Evolutionary conservation across 1,284 basidiomycete genomes (phyloP), one percentile per base, ranked within the genome.

Genomic region (Somion occarium): DNA sequence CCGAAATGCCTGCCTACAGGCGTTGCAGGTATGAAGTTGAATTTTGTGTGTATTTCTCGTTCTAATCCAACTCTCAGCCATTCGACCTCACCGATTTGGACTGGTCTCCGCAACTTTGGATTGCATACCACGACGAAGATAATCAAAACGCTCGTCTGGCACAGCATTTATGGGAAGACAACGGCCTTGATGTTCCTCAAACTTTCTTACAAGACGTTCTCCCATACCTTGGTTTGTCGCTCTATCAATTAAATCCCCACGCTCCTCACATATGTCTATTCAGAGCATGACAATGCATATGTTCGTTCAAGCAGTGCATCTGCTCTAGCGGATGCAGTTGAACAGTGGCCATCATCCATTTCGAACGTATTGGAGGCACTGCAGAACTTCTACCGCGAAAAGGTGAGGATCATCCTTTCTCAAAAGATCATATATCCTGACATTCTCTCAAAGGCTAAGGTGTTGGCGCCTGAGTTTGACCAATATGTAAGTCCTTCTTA

Each of bases 31-130:
- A 56, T 5, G 20, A 15, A 13, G 20, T 7, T 1, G n/a, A 23
- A 38, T 44, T 23, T 53, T 4, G 26, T 20, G 43, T 27, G 27
- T 39, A 27, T 19, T 26, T 22, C 25, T 27, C 24, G 7, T 7
- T 23, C 56, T 18, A 55, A 7, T 22, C 22, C 23, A 3, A 7
- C 15, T 37, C 9, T 38, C 53, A 96, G 90, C 88, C 93, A 0
- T 88, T 99, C 59, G 97, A 99, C 71, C 68, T 99, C 41, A 99
- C 95, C 0, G 95, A 98, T 48, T 68, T 93, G 39, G 94, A 96
- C 55, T 99, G 94, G 87, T 91, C 88, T 4, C 80, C 90, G 1
- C 85, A 92, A 65, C 70, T 99, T 0, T 94, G 92, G 85, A 80
- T 98, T 37, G 90, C 91, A 2, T 87, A 82, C 55, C 93, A 98